These are phyloP conservation scores for Ophiostoma himal-ulmi DNA, from an alignment of 2,329 filamentous ascomycete genomes.

Conservation along the genomic window DNA sequence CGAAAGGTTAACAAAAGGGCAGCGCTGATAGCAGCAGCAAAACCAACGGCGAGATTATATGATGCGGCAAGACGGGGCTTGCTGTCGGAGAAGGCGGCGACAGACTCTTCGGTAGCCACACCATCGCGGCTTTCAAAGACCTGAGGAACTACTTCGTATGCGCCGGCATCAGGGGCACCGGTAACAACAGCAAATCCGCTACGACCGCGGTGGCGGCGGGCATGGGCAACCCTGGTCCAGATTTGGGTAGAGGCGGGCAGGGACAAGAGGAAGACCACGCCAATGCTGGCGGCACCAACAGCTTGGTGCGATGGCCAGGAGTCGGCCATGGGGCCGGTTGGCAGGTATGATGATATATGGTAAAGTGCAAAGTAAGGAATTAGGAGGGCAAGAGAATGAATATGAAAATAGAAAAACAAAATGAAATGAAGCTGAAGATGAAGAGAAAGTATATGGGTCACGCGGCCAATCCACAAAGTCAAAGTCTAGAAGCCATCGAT, in stretches of 20 bases:
- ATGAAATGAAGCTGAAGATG: not conserved
- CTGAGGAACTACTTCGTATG: conserved; percentile 27
- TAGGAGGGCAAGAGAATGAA: not conserved
- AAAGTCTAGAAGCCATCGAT: not conserved
- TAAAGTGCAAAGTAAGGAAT: not conserved
- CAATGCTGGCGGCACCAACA: conserved; percentile 24
- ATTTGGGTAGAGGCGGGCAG: conserved; percentile 26
- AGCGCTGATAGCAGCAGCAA: conserved; percentile 29
- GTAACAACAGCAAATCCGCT: conserved; percentile 10
- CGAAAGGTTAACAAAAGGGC: conserved; percentile 25
- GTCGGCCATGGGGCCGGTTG: conserved; percentile 3
- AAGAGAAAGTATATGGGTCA: not conserved
- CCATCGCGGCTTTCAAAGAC: conserved; percentile 33
- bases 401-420: not conserved
- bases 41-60: conserved; percentile 28
- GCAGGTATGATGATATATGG: not conserved
- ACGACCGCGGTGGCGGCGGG: conserved; percentile 21
- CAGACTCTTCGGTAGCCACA: conserved; percentile 33
- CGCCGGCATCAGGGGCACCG: conserved; percentile 16
- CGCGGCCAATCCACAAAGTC: not conserved
- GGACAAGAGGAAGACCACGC: conserved; percentile 24
- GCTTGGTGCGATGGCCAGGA: conserved; percentile 9
- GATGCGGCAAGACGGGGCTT: conserved; percentile 29
- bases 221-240: conserved; percentile 20
- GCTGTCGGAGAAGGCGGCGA: conserved; percentile 31